These are phyloP conservation scores for Myxozyma vanderwaltii DNA, from an alignment of 805 yeast species.

Conservation along the genomic window DNA sequence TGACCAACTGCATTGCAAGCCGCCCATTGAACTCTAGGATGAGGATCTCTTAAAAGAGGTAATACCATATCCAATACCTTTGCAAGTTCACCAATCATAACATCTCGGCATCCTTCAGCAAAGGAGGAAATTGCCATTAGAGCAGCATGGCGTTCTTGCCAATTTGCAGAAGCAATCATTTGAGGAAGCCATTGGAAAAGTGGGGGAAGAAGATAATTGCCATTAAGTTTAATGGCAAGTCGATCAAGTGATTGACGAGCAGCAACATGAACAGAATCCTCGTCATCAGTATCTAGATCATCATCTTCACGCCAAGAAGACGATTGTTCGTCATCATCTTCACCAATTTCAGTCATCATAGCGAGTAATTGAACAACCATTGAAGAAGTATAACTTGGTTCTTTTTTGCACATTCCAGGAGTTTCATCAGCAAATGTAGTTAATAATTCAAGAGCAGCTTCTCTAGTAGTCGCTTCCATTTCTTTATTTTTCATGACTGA, in stretches of 20 bases:
- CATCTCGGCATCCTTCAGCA: slow-evolving; percentile 96
- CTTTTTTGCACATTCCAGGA: slow-evolving; percentile 90
- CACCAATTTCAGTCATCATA: slow-evolving; percentile 90
- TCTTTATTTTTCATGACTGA: slow-evolving; percentile 79
- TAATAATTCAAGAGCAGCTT: slow-evolving; percentile 83
- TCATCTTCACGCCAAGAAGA: slow-evolving; percentile 84
- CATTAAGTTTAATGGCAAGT: slow-evolving; percentile 79
- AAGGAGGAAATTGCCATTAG: slow-evolving; percentile 95
- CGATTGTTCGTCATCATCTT: slow-evolving; percentile 67
- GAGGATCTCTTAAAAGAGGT: slow-evolving; percentile 82
- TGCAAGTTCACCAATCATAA: slow-evolving; percentile 77
- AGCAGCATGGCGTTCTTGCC: slow-evolving; percentile 98
- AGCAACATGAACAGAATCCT: slow-evolving; percentile 82
- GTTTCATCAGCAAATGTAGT: slow-evolving; percentile 91
- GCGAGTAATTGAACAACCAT: slow-evolving; percentile 73
- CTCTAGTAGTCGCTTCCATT: slow-evolving; percentile 74
- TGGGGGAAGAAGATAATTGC: slow-evolving; percentile 80
- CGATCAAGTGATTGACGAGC: slow-evolving; percentile 96
- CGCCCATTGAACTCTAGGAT: slow-evolving; percentile 95
- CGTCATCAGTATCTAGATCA: slow-evolving; percentile 76
- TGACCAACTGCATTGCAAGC: slow-evolving; percentile 97
- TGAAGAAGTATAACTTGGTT: slow-evolving; percentile 67
- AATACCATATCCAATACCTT: slow-evolving; percentile 79
- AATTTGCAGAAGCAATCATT: slow-evolving; percentile 71
- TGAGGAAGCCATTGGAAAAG: slow-evolving; percentile 82